Evolutionary conservation across 179 eudicot species (phyloP).

Genomic region (Sideroxylon spinosum): DNA sequence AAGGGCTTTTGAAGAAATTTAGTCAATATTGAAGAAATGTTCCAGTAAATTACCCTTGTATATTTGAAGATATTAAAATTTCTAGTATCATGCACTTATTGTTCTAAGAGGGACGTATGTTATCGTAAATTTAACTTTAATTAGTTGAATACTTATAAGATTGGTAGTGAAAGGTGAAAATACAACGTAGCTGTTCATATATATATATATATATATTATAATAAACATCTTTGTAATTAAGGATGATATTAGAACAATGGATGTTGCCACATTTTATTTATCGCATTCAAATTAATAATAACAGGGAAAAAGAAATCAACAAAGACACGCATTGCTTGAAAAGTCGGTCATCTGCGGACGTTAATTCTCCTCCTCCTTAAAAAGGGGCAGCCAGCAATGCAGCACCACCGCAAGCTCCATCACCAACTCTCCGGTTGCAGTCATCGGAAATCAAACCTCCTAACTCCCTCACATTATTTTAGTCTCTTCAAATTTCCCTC

Average conservation of each 20-base stretch:
- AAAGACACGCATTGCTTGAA: neutral
- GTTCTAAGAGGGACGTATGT: neutral
- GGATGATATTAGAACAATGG: neutral
- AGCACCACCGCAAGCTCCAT: neutral
- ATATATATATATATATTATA: too few species aligned
- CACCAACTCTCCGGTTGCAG: neutral
- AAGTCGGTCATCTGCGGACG: neutral
- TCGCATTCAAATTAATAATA: neutral
- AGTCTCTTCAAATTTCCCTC: neutral
- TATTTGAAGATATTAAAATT: too few species aligned
- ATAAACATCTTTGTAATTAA: too few species aligned
- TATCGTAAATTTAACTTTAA: neutral
- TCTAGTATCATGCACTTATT: too few species aligned
- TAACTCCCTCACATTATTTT: neutral
- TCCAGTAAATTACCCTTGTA: too few species aligned
- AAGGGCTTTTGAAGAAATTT: too few species aligned
- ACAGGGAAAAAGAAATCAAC: neutral
- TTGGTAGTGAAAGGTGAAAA: neutral
- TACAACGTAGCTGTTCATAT: neutral
- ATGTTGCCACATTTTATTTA: constrained; percentile 1
- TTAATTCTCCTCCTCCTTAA: neutral
- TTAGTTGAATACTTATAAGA: neutral
- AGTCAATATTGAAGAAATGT: too few species aligned
- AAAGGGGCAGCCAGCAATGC: neutral
- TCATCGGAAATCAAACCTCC: neutral